A percentile compares a stretch with the other conserved stretches of the same genome.
phyloP scores from a whole-genome alignment of 1,139 yeast species.

The Lodderomyces oxycetoniae region DNA sequence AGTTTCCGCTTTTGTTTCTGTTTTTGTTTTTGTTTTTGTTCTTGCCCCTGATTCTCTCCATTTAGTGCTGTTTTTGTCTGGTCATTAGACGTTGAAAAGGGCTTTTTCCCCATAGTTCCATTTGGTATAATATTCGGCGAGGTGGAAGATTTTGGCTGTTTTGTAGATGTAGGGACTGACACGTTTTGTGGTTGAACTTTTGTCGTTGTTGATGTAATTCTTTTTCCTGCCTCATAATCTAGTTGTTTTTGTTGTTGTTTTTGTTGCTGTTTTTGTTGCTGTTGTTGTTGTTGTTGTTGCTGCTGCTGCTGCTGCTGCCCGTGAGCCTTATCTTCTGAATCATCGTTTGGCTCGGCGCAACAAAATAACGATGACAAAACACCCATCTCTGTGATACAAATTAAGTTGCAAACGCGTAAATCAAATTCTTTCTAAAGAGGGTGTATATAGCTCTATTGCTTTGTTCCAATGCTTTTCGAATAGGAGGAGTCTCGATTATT shows the following conservation, averaged over 20 bases:
- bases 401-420: too few relatives aligned
- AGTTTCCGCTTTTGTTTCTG: too few relatives aligned
- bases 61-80: conserved; percentile 2
- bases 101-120: too few relatives aligned
- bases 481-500: too few relatives aligned
- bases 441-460: too few relatives aligned
- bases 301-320: conserved; percentile 2
- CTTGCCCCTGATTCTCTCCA: conserved; percentile 7
- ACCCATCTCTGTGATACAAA: conserved; percentile 22
- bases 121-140: too few relatives aligned
- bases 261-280: background rate
- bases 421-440: too few relatives aligned
- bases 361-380: conserved; percentile 32
- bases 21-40: too few relatives aligned
- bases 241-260: background rate
- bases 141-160: too few relatives aligned
- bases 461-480: too few relatives aligned
- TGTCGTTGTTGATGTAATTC: background rate
- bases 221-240: background rate
- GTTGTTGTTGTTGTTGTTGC: conserved; percentile 3
- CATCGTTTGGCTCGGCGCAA: conserved; percentile 38
- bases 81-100: too few relatives aligned
- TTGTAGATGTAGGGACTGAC: conserved; percentile 2
- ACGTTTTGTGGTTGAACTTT: background rate
- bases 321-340: conserved; percentile 21